These are phyloP conservation scores for Epichloe festucae DNA, from an alignment of 2,329 filamentous ascomycete species.

Conservation along the genomic window DNA sequence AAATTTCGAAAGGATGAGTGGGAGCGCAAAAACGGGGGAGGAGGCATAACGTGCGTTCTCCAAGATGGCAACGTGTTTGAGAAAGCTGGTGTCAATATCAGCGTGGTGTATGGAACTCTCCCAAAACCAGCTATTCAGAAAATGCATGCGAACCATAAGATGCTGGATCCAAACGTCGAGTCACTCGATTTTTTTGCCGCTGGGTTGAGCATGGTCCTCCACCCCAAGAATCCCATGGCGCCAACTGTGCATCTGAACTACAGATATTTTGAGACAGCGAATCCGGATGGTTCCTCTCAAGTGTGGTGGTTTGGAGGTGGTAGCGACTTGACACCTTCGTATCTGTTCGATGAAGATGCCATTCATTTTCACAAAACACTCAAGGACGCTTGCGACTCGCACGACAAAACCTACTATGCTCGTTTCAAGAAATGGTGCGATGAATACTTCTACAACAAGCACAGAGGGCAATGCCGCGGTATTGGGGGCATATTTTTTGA, in stretches of 20 bases:
- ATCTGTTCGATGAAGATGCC: conserved; percentile 93
- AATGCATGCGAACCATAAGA: conserved; percentile 94
- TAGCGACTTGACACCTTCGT: conserved; percentile 82
- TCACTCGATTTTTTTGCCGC: conserved; percentile 91
- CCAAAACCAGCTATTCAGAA: conserved; percentile 78
- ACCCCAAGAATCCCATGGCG: conserved; percentile 91
- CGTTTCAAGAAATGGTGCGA: conserved; percentile 98
- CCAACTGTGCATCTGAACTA: conserved; percentile 98
- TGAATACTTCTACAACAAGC: conserved; percentile 90
- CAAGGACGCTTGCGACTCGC: conserved; percentile 84
- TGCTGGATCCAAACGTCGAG: conserved; percentile 64
- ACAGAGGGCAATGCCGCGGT: conserved; percentile 75
- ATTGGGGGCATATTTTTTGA: conserved; percentile 98
- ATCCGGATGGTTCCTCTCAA: conserved; percentile 65
- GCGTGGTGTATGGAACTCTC: conserved; percentile 83
- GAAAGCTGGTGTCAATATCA: conserved; percentile 92
- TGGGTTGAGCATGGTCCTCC: conserved; percentile 82
- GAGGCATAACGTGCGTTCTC: conserved; percentile 85
- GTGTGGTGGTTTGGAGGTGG: conserved; percentile 99
- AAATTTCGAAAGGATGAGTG: conserved; percentile 77
- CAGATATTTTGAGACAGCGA: conserved; percentile 93
- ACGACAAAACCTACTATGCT: conserved; percentile 84
- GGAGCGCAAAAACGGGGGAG: conserved; percentile 82
- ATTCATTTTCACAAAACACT: conserved; percentile 93
- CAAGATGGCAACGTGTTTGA: conserved; percentile 97